Evolutionary conservation across 2,329 filamentous ascomycete species (phyloP), one percentile per base, ranked within the genome.

Genomic region (Xylaria sp.): DNA sequence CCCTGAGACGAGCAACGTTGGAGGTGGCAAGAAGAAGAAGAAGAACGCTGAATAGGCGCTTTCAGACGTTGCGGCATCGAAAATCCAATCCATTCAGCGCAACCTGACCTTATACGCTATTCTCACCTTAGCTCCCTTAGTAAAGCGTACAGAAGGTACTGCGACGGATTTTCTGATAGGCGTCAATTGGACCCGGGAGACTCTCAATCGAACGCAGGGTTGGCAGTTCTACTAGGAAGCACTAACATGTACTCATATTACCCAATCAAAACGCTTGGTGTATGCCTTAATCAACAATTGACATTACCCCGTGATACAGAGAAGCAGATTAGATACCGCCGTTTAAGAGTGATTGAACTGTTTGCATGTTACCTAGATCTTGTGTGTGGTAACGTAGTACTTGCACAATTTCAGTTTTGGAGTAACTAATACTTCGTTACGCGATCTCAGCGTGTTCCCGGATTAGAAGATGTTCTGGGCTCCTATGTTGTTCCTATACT

Each of bases 1-100:
- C 89, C 70, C 86, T 87, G 25, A 83, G 83, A 59, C 82, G 85
- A 69, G 80, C 71, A 80, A 77, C 67, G 77, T 80, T 54, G 78
- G 80, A 56, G 78, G 80, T 71, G 78, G 81, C 72, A 89, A 89
- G 84, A 94, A 94, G 88, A 90, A 90, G 84, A 90, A 89, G 84
- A 90, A 90, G 84, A 88, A 88, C 83, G 86, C 83, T 68, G 83
- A 84, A 78, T 82, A 82, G 68, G 73, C 64, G 79, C 77, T 77
- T 62, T 59, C 20, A 18, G 43, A 71, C 31, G 67, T 56, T 61
- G 43, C 52, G 48, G 66, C 70, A 63, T 73, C 73, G 70, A 72
- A 75, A 75, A 76, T 81, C 78, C 82, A 77, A 79, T 82, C 75
- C 79, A 80, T 76, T 79, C 77, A 79, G 79, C 28, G 46, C 39